Base-by-base conservation (phyloP, 208 protist genomes). In the Wallacemonas collosoma region DNA sequence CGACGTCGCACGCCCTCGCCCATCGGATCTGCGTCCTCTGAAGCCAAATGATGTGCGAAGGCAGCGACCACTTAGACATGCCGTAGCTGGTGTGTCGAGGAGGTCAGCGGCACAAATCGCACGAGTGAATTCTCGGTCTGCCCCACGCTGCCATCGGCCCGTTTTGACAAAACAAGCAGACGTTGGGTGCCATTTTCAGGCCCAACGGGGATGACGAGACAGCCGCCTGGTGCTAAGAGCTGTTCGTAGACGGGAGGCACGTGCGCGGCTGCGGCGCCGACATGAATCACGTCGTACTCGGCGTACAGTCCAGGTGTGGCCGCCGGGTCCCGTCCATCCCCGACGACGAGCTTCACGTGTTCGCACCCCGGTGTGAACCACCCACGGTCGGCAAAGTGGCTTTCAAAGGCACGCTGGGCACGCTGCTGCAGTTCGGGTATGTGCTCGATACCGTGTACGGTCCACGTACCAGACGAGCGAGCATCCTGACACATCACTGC, bases 231-330 rank as follows among this genome's bases (percentile, higher is more conserved):
- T 14, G 74, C 68, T 9, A 97, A 79, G 8, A 88, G 70, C 4
- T 81, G 55, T 51, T 90, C 35, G 41, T 93, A 83, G 70, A 58
- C 55, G 26, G 81, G 66, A 36, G 81, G 82, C 17, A 93, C 75
- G 11, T 54, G 36, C 55, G 79, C 56, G 26, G 60, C 87, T 2
- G 93, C 90, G 14, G 93, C 93, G 38, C 93, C 93, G 17, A 97
- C 93, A 68, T 97, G 93, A 68, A 97, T 95, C n/a, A 91, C 77
- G 68, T 95, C 85, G 76, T 93, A 97, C 47, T 40, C 54, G 26
- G 51, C 39, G 8, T 39, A 50, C 12, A 17, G 50, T 0, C 56
- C 75, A 35, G 75, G 76, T 12, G 80, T 67, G 40, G 67, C 73
- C 36, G 61, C 41, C 7, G 76, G 77, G 58, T 80, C 66, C 44